Base-by-base conservation (phyloP, 2,329 filamentous ascomycete genomes). In the Phaeosphaeria sp. region DNA sequence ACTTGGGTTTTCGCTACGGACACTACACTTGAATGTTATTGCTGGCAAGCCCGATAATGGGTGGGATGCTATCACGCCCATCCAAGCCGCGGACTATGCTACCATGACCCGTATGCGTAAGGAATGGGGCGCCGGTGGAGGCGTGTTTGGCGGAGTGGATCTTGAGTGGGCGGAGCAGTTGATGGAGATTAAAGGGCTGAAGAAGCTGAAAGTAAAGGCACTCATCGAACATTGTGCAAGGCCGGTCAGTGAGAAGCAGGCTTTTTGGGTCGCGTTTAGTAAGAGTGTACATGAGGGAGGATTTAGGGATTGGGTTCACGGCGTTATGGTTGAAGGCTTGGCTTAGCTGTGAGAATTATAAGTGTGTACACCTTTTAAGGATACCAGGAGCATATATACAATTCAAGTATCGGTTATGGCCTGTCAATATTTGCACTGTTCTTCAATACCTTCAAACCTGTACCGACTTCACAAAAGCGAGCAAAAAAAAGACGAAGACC, bases 101-200 rank as follows among this genome's bases (percentile, higher is more conserved):
- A 59, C 69, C 6, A 68, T 75, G 67, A 41, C 59, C 17, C 60
- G 67, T 27, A 65, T 72, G 64, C 65, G 60, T 52, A 64, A 60
- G 30, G 70, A 72, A 44, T 73, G 70, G 66, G 68, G 70, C 1
- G 57, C 47, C 3, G 47, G 61, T 1, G 48, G 62, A 2, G 50
- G 54, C 30, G 60, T 58, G 9, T 57, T 63, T 11, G 66, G 65
- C 0, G 71, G 73, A 21, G 60, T 74, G 47, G 74, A 77, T 62
- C 55, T 89, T 58, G 82, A 86, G 50, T 89, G 87, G 87, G 80
- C 84, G 42, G 80, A 81, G 57, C 83, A 87, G 65, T 66, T 89
- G 58, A 79, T 83, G 17, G 75, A 77, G 30, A 74, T 89, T 23
- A 79, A 76, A 42, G 80, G 81, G 0, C 67, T 88, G 60, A 72